Evolutionary conservation across 176 grass and related monocot genomes (phyloP).

Genomic region (Secale cereale): DNA sequence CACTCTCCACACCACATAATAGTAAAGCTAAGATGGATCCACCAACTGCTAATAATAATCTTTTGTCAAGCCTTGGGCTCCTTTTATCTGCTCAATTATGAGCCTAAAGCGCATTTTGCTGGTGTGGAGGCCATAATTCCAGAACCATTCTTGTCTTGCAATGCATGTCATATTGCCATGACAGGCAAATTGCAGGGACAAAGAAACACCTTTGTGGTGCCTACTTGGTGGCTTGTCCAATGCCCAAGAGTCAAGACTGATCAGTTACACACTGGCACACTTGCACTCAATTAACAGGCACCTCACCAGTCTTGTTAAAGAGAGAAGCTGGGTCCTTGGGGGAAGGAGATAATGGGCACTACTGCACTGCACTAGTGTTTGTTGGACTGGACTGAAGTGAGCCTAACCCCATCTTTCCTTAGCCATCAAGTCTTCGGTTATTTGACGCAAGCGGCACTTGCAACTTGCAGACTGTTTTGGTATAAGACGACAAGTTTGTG

Average conservation of each 20-base stretch:
- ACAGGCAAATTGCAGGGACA: slow-evolving; percentile 35
- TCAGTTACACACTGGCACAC: slow-evolving; percentile 7
- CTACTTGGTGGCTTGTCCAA: slow-evolving; percentile 1
- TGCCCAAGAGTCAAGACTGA: background rate
- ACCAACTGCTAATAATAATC: slow-evolving; percentile 28
- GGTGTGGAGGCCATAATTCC: slow-evolving; percentile 39
- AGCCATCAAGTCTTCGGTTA: slow-evolving; percentile 47
- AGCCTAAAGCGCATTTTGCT: slow-evolving; percentile 43
- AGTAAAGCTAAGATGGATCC: slow-evolving; percentile 37
- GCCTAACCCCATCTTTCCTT: slow-evolving; percentile 46
- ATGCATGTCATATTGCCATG: slow-evolving; percentile 27
- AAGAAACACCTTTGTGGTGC: slow-evolving; percentile 20
- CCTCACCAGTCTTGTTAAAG: slow-evolving; percentile 27
- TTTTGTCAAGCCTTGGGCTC: slow-evolving; percentile 31
- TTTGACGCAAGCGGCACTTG: background rate
- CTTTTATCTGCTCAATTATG: slow-evolving; percentile 48
- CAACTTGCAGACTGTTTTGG: background rate
- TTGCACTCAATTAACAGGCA: slow-evolving; percentile 35
- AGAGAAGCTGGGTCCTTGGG: slow-evolving; percentile 34
- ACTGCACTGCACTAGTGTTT: slow-evolving; percentile 47
- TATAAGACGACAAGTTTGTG: background rate
- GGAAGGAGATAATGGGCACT: slow-evolving; percentile 35
- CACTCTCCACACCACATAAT: slow-evolving; percentile 29
- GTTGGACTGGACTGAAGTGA: slow-evolving; percentile 46
- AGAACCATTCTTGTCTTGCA: slow-evolving; percentile 30